Base-by-base conservation (phyloP, 2,329 filamentous ascomycete species). In the Trichocomaceae sp. region DNA sequence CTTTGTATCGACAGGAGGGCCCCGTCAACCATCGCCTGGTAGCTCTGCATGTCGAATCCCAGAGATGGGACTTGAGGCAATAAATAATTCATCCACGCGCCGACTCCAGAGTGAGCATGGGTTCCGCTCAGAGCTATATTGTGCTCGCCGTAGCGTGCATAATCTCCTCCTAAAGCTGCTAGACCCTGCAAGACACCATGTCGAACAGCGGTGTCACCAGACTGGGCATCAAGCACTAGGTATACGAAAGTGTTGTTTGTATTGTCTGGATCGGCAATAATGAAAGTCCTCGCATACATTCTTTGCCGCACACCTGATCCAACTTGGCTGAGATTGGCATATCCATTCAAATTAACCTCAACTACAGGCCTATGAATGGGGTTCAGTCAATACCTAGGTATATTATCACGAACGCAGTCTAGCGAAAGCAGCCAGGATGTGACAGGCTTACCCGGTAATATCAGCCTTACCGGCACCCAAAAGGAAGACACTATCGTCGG, bases 51-150 rank as follows among this genome's bases (percentile, higher is more conserved):
- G 70, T 90, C 81, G 63, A 96, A 96, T 0, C 92, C 92, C 56
- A 87, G 80, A 64, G 85, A 91, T 0, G 92, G 93, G 60, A 97
- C 87, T 67, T 96, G 91, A 7, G 91, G 92, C 5, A 96, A 78
- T 9, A 97, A 79, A 67, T 96, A 97, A 72, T 97, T 97, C 68
- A 95, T 78, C 90, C 90, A 97, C 5, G 87, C 92, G 2, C 88
- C 92, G 0, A 92, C 91, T 0, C 91, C 92, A 22, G 90, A 86
- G 72, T 97, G 92, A 23, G 88, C 93, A 70, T 97, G 92, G 0
- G 92, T 97, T 52, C 91, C 92, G 0, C 90, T 95, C 20, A 97
- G 81, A 33, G 92, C 92, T 35, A 96, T 74, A 65, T 96, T 97
- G 62, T 87, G 80, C 63, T 87, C 81, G 47, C 79, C 82, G 70